Evolutionary conservation across 2,329 filamentous ascomycete species (phyloP).

Genomic region (Paramyrothecium sp.): DNA sequence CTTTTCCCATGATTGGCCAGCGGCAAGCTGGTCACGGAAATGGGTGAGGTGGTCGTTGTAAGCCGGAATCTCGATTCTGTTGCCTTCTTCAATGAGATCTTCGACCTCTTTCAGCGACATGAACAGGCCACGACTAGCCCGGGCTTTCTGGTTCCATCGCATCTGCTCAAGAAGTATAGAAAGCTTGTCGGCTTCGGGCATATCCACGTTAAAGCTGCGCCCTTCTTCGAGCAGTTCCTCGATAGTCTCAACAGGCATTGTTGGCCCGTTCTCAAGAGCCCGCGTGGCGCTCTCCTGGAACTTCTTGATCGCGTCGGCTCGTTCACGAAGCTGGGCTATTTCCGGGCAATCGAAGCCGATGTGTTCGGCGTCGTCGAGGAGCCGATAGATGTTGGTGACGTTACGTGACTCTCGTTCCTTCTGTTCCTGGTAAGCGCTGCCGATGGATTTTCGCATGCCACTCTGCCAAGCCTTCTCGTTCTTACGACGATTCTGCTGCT

Average conservation of each 20-base stretch:
- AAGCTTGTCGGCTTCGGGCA: constrained; percentile 81
- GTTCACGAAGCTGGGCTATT: constrained; percentile 80
- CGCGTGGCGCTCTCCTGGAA: constrained; percentile 77
- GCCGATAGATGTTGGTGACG: constrained; percentile 81
- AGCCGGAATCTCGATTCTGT: constrained; percentile 72
- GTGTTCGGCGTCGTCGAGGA: constrained; percentile 79
- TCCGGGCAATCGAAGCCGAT: constrained; percentile 93
- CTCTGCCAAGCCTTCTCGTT: constrained; percentile 85
- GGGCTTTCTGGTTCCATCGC: constrained; percentile 82
- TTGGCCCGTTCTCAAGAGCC: constrained; percentile 65
- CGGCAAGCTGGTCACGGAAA: constrained; percentile 72
- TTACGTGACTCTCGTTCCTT: constrained; percentile 86
- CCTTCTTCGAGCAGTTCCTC: constrained; percentile 91
- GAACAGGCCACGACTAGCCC: constrained; percentile 59
- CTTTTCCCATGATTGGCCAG: constrained; percentile 84
- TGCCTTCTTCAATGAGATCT: constrained; percentile 74
- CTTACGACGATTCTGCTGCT: constrained; percentile 95
- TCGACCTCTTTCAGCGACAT: constrained; percentile 76
- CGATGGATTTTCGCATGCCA: constrained; percentile 67
- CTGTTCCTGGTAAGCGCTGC: constrained; percentile 56
- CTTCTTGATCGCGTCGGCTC: constrained; percentile 77
- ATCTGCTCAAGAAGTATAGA: constrained; percentile 80
- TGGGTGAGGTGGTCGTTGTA: constrained; percentile 78
- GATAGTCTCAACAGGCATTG: constrained; percentile 69
- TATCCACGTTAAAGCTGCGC: constrained; percentile 85